Evolutionary conservation across 2,329 filamentous ascomycete genomes (phyloP), one percentile per base, ranked within the genome.

Genomic region (Fusarium marasasianum): DNA sequence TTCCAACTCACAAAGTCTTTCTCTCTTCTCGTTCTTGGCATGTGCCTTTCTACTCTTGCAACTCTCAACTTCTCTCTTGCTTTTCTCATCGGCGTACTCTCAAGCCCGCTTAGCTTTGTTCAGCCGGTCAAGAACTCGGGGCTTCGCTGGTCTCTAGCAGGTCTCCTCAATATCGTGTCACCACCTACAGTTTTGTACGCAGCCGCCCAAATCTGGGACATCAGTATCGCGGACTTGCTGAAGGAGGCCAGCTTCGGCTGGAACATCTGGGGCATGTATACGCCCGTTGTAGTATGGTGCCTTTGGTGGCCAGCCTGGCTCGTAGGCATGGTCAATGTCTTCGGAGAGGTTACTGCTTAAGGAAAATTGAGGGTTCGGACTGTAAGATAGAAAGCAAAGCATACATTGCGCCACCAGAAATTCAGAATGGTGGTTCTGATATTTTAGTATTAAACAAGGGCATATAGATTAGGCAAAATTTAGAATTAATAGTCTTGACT

Each of bases 241-340:
- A 87, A 87, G 35, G 88, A 93, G 80, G 93, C 94, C 3, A 94
- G 93, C 10, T 95, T 96, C 80, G 95, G 93, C 1, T 98, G 95
- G 95, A 89, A 94, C 79, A 91, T 98, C 18, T 95, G 92, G 90
- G 94, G 94, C 4, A 90, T 96, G 88, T 97, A 95, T 85, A 97
- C 95, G 4, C 92, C 94, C 68, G 91, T 98, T 24, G 90, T 97
- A 17, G 88, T 98, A n/a, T 98, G 95, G 94, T 93, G 94, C 80
- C 91, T 98, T 48, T 98, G 95, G 95, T 96, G 94, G 93, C 95
- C 95, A 2, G 94, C 94, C 13, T 98, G 95, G 95, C 82, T 96
- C 43, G 88, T 91, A 12, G 93, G 88, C 5, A 84, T 86, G 66
- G 81, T 91, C 11, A 84, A 89, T 31, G 85, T 91, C 50, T 82